Percentiles rank a stretch among this genome's conserved stretches.
Conservation (phyloP, 192 early-diverging fungal species). For the Pilobolus umbonatus region DNA sequence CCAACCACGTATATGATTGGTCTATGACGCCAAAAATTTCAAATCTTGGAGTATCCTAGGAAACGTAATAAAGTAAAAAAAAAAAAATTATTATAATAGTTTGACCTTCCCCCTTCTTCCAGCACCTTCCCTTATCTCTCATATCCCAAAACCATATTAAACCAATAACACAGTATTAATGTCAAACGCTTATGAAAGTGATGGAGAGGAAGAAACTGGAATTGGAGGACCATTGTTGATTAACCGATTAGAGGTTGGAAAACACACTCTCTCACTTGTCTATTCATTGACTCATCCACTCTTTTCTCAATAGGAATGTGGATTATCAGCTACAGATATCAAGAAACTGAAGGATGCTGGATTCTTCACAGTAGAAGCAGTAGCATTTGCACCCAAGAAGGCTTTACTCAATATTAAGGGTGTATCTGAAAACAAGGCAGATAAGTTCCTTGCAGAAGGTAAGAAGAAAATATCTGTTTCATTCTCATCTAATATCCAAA, state of each 20-base stretch:
- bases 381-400: constrained; percentile 93
- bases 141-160: too few species aligned
- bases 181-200: too few species aligned
- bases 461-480: constrained; percentile 8
- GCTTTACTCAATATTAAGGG: constrained; percentile 84
- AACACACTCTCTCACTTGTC: background rate
- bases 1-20: too few species aligned
- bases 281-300: background rate
- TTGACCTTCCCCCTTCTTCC: too few species aligned
- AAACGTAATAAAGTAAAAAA: too few species aligned
- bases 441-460: constrained; percentile 91
- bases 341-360: constrained; percentile 87
- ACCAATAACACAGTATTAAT: too few species aligned
- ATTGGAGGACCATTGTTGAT: constrained; percentile 7
- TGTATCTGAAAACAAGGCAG: constrained; percentile 92
- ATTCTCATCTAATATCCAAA: background rate
- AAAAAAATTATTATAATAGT: too few species aligned
- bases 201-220: too few species aligned
- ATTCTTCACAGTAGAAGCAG: constrained; percentile 85
- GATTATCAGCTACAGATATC: constrained; percentile 64
- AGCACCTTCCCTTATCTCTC: too few species aligned
- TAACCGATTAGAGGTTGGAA: background rate
- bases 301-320: constrained; percentile 47
- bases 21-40: too few species aligned
- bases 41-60: too few species aligned